Evolutionary conservation across 192 early-diverging fungal genomes (phyloP).

Genomic region (Rhizophagus sp.): DNA sequence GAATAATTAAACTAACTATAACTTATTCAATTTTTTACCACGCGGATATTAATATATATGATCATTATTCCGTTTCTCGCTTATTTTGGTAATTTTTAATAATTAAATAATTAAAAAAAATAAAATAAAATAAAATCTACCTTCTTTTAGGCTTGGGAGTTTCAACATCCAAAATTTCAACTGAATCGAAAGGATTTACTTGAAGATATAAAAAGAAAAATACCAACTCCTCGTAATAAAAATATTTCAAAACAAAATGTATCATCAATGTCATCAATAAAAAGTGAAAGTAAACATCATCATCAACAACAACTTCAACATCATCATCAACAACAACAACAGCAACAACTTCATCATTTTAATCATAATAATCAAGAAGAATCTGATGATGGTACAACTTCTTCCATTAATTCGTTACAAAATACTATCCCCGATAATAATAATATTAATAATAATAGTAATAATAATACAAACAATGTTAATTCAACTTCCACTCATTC

Average conservation of each 20-base stretch:
- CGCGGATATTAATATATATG: neutral
- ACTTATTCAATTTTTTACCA: neutral
- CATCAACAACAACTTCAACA: neutral
- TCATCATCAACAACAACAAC: too few species aligned
- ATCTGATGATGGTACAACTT: neutral
- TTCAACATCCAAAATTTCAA: constrained; percentile 65
- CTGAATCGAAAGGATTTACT: constrained; percentile 52
- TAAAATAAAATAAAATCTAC: neutral
- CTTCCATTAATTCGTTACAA: neutral
- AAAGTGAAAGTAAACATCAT: neutral
- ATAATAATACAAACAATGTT: neutral
- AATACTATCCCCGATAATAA: neutral
- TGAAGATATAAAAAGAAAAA: constrained; percentile 52
- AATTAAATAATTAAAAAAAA: constrained; percentile 8
- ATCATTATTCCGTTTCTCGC: neutral
- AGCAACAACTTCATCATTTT: too few species aligned
- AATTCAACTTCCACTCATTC: neutral
- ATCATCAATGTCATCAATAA: neutral
- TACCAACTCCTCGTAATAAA: neutral
- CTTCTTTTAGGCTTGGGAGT: constrained; percentile 56
- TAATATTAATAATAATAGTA: too few species aligned
- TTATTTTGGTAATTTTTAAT: neutral
- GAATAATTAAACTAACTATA: too few species aligned
- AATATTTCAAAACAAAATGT: neutral
- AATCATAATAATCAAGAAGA: neutral